A percentile compares a stretch with the other conserved stretches of the same genome.
Conservation (phyloP, 331 rosid genomes). For the Spiraea crenata region DNA sequence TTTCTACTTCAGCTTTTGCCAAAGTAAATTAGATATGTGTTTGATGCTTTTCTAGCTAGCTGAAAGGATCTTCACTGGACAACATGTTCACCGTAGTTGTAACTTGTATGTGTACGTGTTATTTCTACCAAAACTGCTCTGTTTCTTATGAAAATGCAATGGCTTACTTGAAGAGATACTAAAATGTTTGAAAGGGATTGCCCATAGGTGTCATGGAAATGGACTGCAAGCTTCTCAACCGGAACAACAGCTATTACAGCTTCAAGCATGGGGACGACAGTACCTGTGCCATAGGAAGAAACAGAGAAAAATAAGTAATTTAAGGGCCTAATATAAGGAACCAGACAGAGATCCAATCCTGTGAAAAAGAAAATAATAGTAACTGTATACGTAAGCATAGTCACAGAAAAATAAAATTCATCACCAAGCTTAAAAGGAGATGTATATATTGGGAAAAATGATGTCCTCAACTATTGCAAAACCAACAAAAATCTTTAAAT, state of each 20-base stretch:
- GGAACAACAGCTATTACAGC: conserved; percentile 86
- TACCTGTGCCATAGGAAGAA: conserved; percentile 42
- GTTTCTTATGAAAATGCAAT: not conserved
- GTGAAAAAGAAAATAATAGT: not conserved
- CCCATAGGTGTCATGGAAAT: conserved; percentile 94
- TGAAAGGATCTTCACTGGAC: not conserved
- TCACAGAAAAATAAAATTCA: no score
- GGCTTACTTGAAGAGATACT: conserved; percentile 76
- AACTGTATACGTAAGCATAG: not conserved
- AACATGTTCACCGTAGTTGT: not conserved
- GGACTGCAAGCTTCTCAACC: conserved; percentile 76
- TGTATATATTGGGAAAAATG: no score
- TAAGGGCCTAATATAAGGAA: not conserved
- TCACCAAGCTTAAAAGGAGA: no score
- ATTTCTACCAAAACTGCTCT: not conserved
- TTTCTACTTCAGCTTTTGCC: no score
- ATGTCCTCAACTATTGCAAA: no score
- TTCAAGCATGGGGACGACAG: conserved; percentile 86
- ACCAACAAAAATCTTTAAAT: no score
- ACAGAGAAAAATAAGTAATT: conserved; percentile 6
- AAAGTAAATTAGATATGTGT: no score
- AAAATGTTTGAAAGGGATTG: conserved; percentile 87
- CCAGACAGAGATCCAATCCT: not conserved
- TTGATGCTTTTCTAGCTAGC: no score
- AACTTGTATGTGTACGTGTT: not conserved